A percentile compares a stretch with the other conserved stretches of the same genome.
Conservation (phyloP, 768 basidiomycete genomes). For the Leccinum subgranulosum region DNA sequence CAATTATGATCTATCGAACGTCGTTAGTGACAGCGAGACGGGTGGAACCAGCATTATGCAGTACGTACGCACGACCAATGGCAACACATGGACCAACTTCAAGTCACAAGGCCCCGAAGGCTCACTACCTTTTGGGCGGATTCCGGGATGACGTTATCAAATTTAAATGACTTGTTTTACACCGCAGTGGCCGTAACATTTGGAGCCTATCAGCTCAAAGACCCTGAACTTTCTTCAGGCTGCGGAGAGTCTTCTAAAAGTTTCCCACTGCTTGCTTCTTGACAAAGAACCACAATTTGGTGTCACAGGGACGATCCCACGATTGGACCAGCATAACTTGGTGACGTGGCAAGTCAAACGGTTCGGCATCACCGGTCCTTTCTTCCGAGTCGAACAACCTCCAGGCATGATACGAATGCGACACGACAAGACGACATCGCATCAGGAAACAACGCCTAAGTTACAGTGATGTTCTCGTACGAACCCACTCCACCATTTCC, state of each 20-base stretch:
- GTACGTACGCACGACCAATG: background rate
- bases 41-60: background rate
- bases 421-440: background rate
- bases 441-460: background rate
- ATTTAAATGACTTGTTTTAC: background rate
- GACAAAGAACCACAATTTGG: background rate
- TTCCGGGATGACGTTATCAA: background rate
- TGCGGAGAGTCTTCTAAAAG: background rate
- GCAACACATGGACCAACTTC: background rate
- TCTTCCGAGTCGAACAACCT: background rate
- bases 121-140: background rate
- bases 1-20: background rate
- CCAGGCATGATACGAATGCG: background rate
- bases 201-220: background rate
- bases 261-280: background rate
- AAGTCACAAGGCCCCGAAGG: background rate
- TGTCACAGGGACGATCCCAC: background rate
- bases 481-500: background rate
- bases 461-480: background rate
- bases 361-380: background rate
- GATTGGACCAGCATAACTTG: background rate
- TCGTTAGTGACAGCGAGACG: background rate
- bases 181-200: background rate
- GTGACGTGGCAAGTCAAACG: slow-evolving; percentile 13
- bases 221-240: background rate